These are phyloP conservation scores for Termitomyces sp. DNA, from an alignment of 768 basidiomycete species.

Conservation along the genomic window DNA sequence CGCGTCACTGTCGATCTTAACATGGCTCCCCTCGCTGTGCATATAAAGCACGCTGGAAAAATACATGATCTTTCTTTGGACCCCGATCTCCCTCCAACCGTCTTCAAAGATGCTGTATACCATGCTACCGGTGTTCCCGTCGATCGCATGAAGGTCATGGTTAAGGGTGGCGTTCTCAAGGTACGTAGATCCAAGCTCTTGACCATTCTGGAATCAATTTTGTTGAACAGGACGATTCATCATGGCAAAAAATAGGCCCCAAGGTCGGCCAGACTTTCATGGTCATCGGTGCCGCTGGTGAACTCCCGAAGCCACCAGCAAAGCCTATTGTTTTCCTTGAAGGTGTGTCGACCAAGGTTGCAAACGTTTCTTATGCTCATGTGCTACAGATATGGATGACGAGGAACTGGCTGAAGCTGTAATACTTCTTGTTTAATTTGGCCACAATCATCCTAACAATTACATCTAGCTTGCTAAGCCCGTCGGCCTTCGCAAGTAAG, in stretches of 20 bases:
- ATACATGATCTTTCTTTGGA: constrained; percentile 69
- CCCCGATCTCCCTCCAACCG: constrained; percentile 59
- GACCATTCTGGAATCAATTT: neutral
- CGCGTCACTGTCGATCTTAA: constrained; percentile 20
- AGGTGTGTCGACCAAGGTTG: constrained; percentile 39
- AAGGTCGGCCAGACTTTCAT: constrained; percentile 88
- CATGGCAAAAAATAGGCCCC: constrained; percentile 79
- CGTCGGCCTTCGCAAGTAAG: constrained; percentile 77
- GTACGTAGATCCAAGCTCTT: constrained; percentile 34
- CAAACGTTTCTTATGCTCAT: neutral
- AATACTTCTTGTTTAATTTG: constrained; percentile 19
- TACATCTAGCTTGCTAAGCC: constrained; percentile 64
- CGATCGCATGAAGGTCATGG: constrained; percentile 96
- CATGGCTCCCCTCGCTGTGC: constrained; percentile 72
- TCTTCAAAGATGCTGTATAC: constrained; percentile 84
- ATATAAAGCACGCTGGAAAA: constrained; percentile 91
- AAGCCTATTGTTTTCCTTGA: constrained; percentile 82
- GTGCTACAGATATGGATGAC: constrained; percentile 75
- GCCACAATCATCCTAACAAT: constrained; percentile 2
- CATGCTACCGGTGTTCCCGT: constrained; percentile 80
- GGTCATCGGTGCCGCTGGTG: constrained; percentile 92
- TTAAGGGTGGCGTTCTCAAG: constrained; percentile 90
- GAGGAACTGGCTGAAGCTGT: constrained; percentile 77
- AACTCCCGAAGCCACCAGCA: constrained; percentile 84
- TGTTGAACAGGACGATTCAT: constrained; percentile 69